Conservation (phyloP, 139 green algal genomes). For the Picochlorum sp. region DNA sequence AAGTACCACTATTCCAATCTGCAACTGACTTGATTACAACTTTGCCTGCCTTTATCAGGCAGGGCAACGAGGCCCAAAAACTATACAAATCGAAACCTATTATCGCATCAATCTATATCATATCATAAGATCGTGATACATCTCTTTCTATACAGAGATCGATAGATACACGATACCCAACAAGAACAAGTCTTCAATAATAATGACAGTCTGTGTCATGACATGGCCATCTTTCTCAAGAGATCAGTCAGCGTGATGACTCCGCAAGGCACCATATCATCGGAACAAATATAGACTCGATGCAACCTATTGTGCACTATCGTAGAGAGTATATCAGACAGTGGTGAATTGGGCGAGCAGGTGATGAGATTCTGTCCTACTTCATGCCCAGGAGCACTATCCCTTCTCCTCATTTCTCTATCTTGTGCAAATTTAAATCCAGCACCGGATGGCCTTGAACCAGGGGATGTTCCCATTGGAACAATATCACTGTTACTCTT, state of each 20-base stretch:
- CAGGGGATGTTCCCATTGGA: background rate
- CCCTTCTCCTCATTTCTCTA: conserved; percentile 16
- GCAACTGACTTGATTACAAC: too few species aligned
- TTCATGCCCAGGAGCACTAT: conserved; percentile 32
- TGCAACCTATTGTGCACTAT: conserved; percentile 53
- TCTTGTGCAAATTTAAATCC: conserved; percentile 33
- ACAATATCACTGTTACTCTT: background rate
- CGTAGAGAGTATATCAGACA: conserved; percentile 46
- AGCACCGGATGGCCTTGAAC: conserved; percentile 3
- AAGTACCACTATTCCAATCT: too few species aligned
- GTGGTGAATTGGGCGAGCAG: conserved; percentile 20
- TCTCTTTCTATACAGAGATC: too few species aligned
- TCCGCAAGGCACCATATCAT: conserved; percentile 30
- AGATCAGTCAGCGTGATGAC: conserved; percentile 72
- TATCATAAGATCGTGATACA: too few species aligned
- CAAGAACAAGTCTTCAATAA: too few species aligned
- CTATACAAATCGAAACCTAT: too few species aligned
- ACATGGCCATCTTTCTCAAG: conserved; percentile 17
- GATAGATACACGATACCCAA: too few species aligned
- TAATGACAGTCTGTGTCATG: too few species aligned
- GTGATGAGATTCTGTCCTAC: conserved; percentile 54
- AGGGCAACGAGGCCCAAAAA: too few species aligned
- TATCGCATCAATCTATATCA: too few species aligned
- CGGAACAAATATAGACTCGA: conserved; percentile 62
- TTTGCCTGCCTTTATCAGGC: too few species aligned